Conservation (phyloP, 208 protist genomes). For the Leishmania turanica region DNA sequence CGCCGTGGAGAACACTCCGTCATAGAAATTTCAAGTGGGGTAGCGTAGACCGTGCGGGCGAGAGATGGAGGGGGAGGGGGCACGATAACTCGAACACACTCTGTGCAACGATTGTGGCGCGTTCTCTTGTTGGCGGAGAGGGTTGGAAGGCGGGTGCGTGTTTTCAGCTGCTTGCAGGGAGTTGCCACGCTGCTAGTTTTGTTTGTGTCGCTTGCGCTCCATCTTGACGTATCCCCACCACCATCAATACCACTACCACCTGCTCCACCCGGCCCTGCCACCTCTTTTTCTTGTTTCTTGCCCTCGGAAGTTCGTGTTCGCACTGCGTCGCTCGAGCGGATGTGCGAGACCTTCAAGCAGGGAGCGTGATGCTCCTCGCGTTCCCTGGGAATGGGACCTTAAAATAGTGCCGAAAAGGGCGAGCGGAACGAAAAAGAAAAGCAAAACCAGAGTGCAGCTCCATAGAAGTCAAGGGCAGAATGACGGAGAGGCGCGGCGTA, state of each 20-base stretch:
- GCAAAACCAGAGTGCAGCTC: too few relatives aligned
- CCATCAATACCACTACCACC: neutral
- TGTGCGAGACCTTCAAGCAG: neutral
- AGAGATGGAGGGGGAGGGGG: neutral
- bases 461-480: too few relatives aligned
- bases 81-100: neutral
- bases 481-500: too few relatives aligned
- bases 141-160: neutral
- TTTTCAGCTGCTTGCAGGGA: neutral
- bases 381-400: neutral
- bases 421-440: too few relatives aligned
- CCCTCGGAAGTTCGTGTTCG: neutral
- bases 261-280: neutral
- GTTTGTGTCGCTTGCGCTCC: neutral
- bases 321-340: neutral
- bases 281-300: neutral
- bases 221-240: neutral
- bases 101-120: neutral
- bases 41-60: neutral
- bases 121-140: neutral
- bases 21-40: conserved; percentile 14
- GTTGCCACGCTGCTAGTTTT: neutral
- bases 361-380: neutral
- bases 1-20: conserved; percentile 28
- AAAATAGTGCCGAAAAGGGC: neutral